Evolutionary conservation across 1,284 basidiomycete genomes (phyloP), one percentile per base, ranked within the genome.

Genomic region (Rhodofomes roseus): DNA sequence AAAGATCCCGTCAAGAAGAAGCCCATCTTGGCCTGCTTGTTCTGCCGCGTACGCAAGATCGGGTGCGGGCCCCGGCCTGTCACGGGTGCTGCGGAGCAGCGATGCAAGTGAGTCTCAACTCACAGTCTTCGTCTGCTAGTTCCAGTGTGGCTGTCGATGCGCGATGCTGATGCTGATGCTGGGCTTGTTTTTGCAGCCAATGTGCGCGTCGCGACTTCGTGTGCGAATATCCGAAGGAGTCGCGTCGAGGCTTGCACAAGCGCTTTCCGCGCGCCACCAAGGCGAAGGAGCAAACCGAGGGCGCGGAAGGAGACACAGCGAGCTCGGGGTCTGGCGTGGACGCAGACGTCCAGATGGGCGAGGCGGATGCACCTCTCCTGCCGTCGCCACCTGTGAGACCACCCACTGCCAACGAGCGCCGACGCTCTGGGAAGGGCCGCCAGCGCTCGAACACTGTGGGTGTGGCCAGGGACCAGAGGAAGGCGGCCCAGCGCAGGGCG

Each of bases 141-240:
- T 44, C n/a, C 23, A 14, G 56, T 7, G n/a, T n/a, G n/a, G n/a
- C n/a, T n/a, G n/a, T n/a, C n/a, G n/a, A n/a, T 16, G 56, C 46
- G 44, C 44, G 46, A 18, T 44, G 48, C 56, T 58, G 56, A n/a
- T n/a, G n/a, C n/a, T n/a, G n/a, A 58, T 40, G 25, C 31, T 9
- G 22, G 12, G 40, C 31, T 37, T 12, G 43, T 37, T n/a, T 20
- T 52, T 52, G 62, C 65, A 83, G 80, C 60, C 80, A 83, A 68
- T 82, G 80, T 60, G 70, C 75, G 57, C 75, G 81, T 60, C 77
- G 80, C 55, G 73, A 73, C 46, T 76, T 81, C 60, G 71, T 73
- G 56, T 82, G 80, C 66, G 76, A 77, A 59, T 82, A 81, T 64
- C 80, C 80, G 34, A 81, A 78, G 60, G 80, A 83, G 66, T 83